These are phyloP conservation scores for Ophiostoma sp. DNA, from an alignment of 2,329 filamentous ascomycete genomes.

Conservation along the genomic window DNA sequence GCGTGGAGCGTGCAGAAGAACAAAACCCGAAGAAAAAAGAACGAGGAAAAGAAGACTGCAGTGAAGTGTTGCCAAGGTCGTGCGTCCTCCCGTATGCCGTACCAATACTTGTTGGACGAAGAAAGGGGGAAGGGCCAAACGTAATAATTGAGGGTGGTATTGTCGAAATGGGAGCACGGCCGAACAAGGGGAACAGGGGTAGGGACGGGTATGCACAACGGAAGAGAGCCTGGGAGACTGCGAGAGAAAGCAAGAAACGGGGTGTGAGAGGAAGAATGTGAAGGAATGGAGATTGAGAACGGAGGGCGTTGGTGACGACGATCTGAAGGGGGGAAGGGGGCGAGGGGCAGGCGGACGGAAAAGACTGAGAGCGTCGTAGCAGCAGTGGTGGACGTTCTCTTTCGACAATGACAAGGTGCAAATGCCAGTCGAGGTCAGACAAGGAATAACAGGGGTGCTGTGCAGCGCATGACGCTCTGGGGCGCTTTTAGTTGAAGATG, in stretches of 20 bases:
- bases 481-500: not conserved
- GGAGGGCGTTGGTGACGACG: constrained; percentile 16
- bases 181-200: constrained; percentile 5
- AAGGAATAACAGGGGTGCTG: not conserved
- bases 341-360: not conserved
- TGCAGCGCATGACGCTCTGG: constrained; percentile 9
- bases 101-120: not conserved
- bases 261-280: not conserved
- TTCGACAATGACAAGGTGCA: not conserved
- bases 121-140: constrained; percentile 14
- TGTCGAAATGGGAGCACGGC: constrained; percentile 10
- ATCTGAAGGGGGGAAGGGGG: constrained; percentile 1
- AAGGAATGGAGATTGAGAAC: not conserved
- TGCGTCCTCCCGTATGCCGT: not conserved
- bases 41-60: not conserved
- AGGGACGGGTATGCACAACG: constrained; percentile 13
- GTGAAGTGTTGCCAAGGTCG: not conserved
- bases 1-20: constrained; percentile 12
- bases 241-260: not conserved
- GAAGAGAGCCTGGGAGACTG: not conserved
- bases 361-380: not conserved
- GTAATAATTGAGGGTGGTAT: constrained; percentile 13
- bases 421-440: constrained; percentile 2
- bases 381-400: not conserved
- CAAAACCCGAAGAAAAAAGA: not conserved